Percentiles rank a stretch among this genome's conserved stretches.
Conservation (phyloP, 2,329 filamentous ascomycete genomes). For the Hymenoscyphus scutula region DNA sequence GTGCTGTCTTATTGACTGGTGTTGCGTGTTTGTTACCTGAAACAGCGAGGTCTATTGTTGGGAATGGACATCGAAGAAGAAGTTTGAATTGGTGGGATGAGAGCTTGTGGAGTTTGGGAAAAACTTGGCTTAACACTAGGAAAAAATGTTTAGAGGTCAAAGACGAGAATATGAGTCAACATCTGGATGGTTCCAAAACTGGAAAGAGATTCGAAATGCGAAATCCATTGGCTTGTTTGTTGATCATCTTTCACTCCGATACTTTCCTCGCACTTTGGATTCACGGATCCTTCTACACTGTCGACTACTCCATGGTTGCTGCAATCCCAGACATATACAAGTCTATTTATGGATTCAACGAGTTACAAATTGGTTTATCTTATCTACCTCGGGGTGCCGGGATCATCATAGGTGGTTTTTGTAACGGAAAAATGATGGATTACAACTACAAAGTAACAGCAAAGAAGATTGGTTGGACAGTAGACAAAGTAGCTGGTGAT, state of each 20-base stretch:
- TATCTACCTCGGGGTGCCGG: conserved; percentile 18
- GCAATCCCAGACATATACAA: conserved; percentile 45
- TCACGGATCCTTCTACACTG: neutral
- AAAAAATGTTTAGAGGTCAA: neutral
- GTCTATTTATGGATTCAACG: conserved; percentile 44
- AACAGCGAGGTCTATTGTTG: conserved; percentile 39
- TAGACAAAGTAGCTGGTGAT: conserved; percentile 45
- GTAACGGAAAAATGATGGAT: conserved; percentile 46
- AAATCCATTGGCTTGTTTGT: conserved; percentile 2
- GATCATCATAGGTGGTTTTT: neutral
- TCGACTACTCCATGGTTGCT: conserved; percentile 17
- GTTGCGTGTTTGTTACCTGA: conserved; percentile 43
- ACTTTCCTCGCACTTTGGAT: neutral
- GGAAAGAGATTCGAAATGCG: conserved; percentile 16
- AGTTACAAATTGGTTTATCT: conserved; percentile 24
- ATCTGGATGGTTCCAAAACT: neutral
- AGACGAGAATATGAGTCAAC: neutral
- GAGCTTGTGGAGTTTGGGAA: neutral
- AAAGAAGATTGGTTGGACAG: conserved; percentile 40
- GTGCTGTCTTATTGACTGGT: conserved; percentile 36
- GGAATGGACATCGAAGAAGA: conserved; percentile 31
- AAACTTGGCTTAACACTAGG: neutral
- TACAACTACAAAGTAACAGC: conserved; percentile 53
- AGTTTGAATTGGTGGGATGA: neutral
- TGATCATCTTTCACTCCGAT: conserved; percentile 6